phyloP scores from a whole-genome alignment of 2,329 filamentous ascomycete species.

The Ophiosphaerella narmari region DNA sequence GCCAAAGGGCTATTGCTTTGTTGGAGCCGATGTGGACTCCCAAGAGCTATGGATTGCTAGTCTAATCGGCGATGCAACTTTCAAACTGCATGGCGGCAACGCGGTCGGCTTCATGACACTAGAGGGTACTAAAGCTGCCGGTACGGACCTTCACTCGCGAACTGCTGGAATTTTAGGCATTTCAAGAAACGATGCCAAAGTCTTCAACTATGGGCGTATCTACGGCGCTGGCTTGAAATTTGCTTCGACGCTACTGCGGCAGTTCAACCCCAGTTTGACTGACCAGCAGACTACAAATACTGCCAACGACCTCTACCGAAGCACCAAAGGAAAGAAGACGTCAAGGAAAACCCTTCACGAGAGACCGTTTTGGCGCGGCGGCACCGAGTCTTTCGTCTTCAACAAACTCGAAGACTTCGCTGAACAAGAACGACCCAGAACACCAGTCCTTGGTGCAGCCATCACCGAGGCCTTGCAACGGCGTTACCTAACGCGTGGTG shows the following conservation, averaged over 20 bases:
- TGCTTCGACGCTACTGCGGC: constrained; percentile 82
- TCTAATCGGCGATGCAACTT: constrained; percentile 90
- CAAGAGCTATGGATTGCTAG: constrained; percentile 98
- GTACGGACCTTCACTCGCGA: constrained; percentile 91
- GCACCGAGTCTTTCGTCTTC: constrained; percentile 97
- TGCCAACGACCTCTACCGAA: constrained; percentile 79
- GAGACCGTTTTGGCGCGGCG: constrained; percentile 88
- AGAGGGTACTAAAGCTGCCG: constrained; percentile 91
- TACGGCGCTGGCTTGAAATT: constrained; percentile 98
- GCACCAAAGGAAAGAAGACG: constrained; percentile 89
- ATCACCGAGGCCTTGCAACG: constrained; percentile 95
- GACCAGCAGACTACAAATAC: constrained; percentile 78
- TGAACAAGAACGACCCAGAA: constrained; percentile 87
- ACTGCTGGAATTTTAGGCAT: constrained; percentile 93
- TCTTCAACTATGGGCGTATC: constrained; percentile 98
- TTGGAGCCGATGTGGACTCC: constrained; percentile 96
- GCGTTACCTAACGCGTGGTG: constrained; percentile 83
- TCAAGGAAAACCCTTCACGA: constrained; percentile 73
- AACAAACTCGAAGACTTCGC: constrained; percentile 98
- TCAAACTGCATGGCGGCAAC: constrained; percentile 93
- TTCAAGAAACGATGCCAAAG: constrained; percentile 90
- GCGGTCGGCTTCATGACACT: constrained; percentile 99
- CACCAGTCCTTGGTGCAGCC: constrained; percentile 88
- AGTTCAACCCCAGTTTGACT: constrained; percentile 86
- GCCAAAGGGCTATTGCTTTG: constrained; percentile 87